Base-by-base conservation (phyloP, 495 filamentous ascomycete species). In the Gamarada debralockiae region DNA sequence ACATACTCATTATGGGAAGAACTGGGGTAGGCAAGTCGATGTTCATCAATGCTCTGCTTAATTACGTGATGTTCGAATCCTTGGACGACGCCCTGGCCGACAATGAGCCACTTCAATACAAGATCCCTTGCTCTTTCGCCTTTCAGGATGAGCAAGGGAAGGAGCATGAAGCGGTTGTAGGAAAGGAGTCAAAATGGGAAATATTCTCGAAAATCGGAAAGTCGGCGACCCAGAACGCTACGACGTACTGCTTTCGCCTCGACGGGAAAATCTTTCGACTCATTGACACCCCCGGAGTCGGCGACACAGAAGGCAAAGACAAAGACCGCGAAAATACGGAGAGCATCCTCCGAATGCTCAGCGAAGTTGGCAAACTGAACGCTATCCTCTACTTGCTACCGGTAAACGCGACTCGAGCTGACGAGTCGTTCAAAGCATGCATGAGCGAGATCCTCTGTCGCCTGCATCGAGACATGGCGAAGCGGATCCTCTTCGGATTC, bases 331-430 rank as follows among this genome's bases (percentile, higher is more conserved):
- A 62, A 48, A 66, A 66, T 23, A n/a, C n/a, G n/a, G n/a, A n/a
- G n/a, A n/a, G n/a, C n/a, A n/a, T n/a, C n/a, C n/a, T n/a, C 0
- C 1, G 4, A 0, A 57, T 52, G 0, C 53, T 75, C 5, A 48
- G 59, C 24, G 56, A 13, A 12, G 70, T 70, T 33, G 47, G 66
- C 1, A 17, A 68, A 0, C 60, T 74, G 0, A 68, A 75, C 51
- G 70, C 70, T 54, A 56, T 78, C 58, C 29, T 78, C 54, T 62
- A 75, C 61, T 55, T 78, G 58, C 41, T 81, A 61, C 64, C 77
- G 70, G 29, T 73, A 52, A 60, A 76, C 57, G 56, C 57, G 6
- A 40, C 71, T 0, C 66, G 72, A 0, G 37, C 73, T 15, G 69
- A 48, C 0, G 51, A 71, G 31, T 70, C 53, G 25, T 75, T 73